Base-by-base conservation (phyloP, 2,329 filamentous ascomycete species). In the Lecanicillium sp. region DNA sequence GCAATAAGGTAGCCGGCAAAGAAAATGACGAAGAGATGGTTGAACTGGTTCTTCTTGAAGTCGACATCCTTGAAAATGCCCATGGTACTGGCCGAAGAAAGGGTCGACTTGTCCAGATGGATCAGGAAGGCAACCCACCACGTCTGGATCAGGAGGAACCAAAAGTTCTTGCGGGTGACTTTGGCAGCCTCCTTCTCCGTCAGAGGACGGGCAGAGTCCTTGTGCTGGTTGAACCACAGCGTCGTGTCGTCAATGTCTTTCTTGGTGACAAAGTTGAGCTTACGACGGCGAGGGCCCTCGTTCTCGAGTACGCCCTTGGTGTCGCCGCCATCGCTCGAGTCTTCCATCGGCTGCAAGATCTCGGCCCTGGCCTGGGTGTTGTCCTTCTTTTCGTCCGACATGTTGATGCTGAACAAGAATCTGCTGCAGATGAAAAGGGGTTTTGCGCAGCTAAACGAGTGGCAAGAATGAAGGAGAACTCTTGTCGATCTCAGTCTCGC, bases 71-170 rank as follows among this genome's bases (percentile, higher is more conserved):
- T 50, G n/a, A 57, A 55, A n/a, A 58, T 55, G 26, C 56, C 56
- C 55, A 58, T 58, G 33, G 54, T 55, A 36, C 52, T 56, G 27
- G 56, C 56, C 38, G 54, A 52, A 2, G 54, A 54, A 2, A 58
- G 52, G 1, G 56, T 58, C 15, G 56, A 58, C 40, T 58, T 57
- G 52, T 58, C 56, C 5, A 58, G 47, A 42, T 58, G 56, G 40
- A 58, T 58, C n/a, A 58, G 44, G 38, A 58, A 58, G 19, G 54
- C 53, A 8, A 56, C 44, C 51, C 54, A 56, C 54, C 54, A 56
- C 5, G 56, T 58, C 51, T 58, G 56, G 14, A 32, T 39, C 10
- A 58, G 33, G 6, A 58, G 50, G 35, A 53, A 56, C 56, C 56
- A 58, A 33, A 58, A 57, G 52, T 57, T 57, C 33, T 54, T 56